Conservation (phyloP, 2,329 filamentous ascomycete genomes). For the Fusarium veterinarium region DNA sequence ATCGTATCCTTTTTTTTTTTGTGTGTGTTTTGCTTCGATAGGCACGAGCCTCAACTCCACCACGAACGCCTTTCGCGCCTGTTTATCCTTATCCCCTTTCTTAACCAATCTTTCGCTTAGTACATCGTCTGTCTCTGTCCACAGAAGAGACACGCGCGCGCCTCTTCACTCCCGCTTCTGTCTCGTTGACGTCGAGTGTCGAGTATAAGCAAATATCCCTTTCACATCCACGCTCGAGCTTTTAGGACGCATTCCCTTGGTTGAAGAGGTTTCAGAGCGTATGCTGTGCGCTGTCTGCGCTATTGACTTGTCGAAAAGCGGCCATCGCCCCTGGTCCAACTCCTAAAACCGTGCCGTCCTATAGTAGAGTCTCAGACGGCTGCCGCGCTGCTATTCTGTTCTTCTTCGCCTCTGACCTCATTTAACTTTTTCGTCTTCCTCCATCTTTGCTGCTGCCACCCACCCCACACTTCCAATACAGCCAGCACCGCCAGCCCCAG, state of each 20-base stretch:
- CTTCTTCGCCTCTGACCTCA: conserved; percentile 55
- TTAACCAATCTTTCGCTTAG: conserved; percentile 25
- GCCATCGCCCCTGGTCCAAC: conserved; percentile 38
- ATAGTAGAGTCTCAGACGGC: conserved; percentile 40
- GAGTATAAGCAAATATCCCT: conserved; percentile 18
- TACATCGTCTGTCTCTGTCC: conserved; percentile 17
- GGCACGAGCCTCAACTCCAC: conserved; percentile 43
- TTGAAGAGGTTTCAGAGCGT: conserved; percentile 18
- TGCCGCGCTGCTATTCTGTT: conserved; percentile 39
- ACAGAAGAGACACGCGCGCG: conserved; percentile 19
- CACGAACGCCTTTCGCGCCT: conserved; percentile 27
- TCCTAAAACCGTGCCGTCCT: conserved; percentile 34
- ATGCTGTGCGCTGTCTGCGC: conserved; percentile 31
- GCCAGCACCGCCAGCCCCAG: conserved; percentile 43
- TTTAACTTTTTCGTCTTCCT: conserved; percentile 49
- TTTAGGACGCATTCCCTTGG: conserved; percentile 12
- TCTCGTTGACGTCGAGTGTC: conserved; percentile 23
- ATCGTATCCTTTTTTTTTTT: conserved; percentile 18
- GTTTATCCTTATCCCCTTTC: conserved; percentile 29
- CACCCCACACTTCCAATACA: conserved; percentile 44
- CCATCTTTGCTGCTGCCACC: conserved; percentile 43
- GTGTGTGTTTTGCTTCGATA: conserved; percentile 20
- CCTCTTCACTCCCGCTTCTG: conserved; percentile 18
- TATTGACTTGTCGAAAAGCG: conserved; percentile 38
- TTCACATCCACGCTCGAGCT: conserved; percentile 14